Evolutionary conservation across 345 rosid species (phyloP), one percentile per base, ranked within the genome.

Genomic region (Bruguiera sexangula): DNA sequence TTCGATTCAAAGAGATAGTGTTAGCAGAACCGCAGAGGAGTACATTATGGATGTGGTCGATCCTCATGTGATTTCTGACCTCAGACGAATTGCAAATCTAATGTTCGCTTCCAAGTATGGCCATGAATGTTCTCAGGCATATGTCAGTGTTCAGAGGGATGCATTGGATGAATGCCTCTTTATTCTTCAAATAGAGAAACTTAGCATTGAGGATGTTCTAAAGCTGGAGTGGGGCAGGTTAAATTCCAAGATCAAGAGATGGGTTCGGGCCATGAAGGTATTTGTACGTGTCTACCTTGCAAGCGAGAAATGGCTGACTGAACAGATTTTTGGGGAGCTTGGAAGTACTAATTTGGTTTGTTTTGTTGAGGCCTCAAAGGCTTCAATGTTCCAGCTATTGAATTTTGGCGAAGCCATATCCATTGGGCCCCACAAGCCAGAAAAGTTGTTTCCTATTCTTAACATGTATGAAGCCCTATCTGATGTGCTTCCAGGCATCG

Each of bases 351-450:
- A 81, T 79, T 48, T 73, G 18, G 69, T 73, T 59, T 88, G 91
- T 79, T 91, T 91, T 60, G 77, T 86, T 7, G 97, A 94, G 72
- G 88, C 86, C 7, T 87, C 89, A 63, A 94, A 88, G 80, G 80
- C 85, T 62, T 78, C 97, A 22, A 74, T 91, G 80, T 70, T 94
- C 82, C 96, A 85, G 75, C 82, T 94, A 56, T 75, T 93, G 26
- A 89, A 88, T 73, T 94, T 94, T 66, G 97, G 88, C 7, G 91
- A 89, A 74, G 98, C 98, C 30, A 82, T 91, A 56, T 85, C 89
- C 18, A 88, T 94, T 24, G 91, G 96, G 29, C 87, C 94, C 21
- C 88, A 87, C 51, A 84, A 82, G 27, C 96, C 95, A 0, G 97
- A 89, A 78, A 89, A 91, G 68, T 36, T 94, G 75, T 81, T 82